Evolutionary conservation across 208 protist genomes (phyloP).

Genomic region (Angomonas ambiguus): DNA sequence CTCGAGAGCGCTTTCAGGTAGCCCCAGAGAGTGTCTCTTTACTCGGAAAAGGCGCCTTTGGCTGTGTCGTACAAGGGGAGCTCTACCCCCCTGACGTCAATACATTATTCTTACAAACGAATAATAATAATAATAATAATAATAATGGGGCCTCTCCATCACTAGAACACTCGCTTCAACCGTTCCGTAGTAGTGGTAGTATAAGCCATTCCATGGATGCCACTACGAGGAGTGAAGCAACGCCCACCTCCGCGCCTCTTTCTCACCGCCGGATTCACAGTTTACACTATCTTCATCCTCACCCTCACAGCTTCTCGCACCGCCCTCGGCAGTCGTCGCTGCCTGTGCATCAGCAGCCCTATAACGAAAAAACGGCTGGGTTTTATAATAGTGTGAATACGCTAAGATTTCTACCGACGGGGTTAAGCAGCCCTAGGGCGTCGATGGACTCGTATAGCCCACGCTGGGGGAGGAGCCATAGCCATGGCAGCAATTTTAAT

Average conservation of each 20-base stretch:
- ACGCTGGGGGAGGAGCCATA: too few relatives aligned
- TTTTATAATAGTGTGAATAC: conserved; percentile 36
- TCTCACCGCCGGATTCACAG: too few relatives aligned
- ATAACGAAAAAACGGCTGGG: conserved; percentile 24
- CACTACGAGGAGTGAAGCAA: too few relatives aligned
- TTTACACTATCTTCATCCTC: too few relatives aligned
- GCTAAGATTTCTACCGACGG: background rate
- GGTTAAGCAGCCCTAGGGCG: too few relatives aligned
- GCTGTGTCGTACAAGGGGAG: conserved; percentile 54
- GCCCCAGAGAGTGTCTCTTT: conserved; percentile 13
- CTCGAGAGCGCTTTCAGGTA: conserved; percentile 38
- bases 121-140: too few relatives aligned
- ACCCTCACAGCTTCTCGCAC: too few relatives aligned
- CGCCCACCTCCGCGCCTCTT: too few relatives aligned
- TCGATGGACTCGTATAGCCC: background rate
- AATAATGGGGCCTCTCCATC: background rate
- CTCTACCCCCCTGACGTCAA: conserved; percentile 41
- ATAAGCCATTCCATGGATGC: background rate
- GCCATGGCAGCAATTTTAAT: conserved; percentile 2
- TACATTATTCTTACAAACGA: conserved; percentile 15
- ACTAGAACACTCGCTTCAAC: background rate
- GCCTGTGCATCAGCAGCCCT: conserved; percentile 44
- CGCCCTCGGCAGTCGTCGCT: background rate
- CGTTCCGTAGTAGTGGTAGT: background rate
- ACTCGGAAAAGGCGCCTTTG: conserved; percentile 55